phyloP scores from a whole-genome alignment of 1,284 basidiomycete genomes.

The Papiliotrema nemorosa region DNA sequence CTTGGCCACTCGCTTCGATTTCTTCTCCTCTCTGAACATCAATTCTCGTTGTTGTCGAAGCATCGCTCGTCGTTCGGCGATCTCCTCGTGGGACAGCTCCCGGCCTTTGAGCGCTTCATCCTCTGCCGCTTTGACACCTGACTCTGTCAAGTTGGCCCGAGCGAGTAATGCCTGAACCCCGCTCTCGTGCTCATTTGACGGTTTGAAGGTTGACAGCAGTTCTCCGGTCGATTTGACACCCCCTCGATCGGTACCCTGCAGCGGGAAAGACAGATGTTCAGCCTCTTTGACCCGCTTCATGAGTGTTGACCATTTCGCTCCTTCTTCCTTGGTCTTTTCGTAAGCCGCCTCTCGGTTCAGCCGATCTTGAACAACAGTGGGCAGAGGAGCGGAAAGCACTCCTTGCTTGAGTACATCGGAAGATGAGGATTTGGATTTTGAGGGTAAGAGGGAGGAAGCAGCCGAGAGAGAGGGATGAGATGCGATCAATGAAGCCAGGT shows the following conservation, averaged over 20 bases:
- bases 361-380: slow-evolving; percentile 79
- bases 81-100: slow-evolving; percentile 76
- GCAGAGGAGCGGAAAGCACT: slow-evolving; percentile 78
- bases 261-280: slow-evolving; percentile 85
- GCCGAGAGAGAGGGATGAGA: slow-evolving; percentile 64
- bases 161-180: slow-evolving; percentile 72
- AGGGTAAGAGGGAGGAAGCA: slow-evolving; percentile 35
- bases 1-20: slow-evolving; percentile 85
- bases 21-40: slow-evolving; percentile 88
- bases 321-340: slow-evolving; percentile 85
- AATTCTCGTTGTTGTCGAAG: slow-evolving; percentile 85
- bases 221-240: slow-evolving; percentile 45
- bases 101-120: slow-evolving; percentile 67
- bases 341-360: slow-evolving; percentile 92
- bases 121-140: slow-evolving; percentile 71
- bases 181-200: slow-evolving; percentile 72
- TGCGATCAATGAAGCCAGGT: slow-evolving; percentile 53
- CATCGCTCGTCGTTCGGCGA: slow-evolving; percentile 71
- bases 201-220: slow-evolving; percentile 62
- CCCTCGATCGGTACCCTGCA: slow-evolving; percentile 66
- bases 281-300: slow-evolving; percentile 88
- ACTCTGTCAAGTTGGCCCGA: slow-evolving; percentile 72
- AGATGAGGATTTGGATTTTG: slow-evolving; percentile 13
- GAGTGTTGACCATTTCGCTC: slow-evolving; percentile 87
- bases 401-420: slow-evolving; percentile 56